Conservation (phyloP, 2,329 filamentous ascomycete species). For the Pseudogymnoascus sp. region DNA sequence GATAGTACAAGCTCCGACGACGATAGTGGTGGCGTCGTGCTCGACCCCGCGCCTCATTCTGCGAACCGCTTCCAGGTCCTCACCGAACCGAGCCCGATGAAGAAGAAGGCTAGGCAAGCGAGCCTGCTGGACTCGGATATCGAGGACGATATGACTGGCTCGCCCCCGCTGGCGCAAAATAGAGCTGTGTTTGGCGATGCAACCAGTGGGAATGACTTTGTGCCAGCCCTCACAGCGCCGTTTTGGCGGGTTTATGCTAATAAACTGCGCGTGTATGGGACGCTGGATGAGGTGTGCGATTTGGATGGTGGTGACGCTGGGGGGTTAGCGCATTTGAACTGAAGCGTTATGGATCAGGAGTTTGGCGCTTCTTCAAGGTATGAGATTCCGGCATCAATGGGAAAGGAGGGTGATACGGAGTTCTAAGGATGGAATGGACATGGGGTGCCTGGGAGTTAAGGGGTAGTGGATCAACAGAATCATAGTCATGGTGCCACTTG, state of each 20-base stretch:
- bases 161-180: not conserved
- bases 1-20: not conserved
- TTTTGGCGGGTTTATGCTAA: conserved; percentile 29
- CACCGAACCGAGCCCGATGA: not conserved
- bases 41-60: not conserved
- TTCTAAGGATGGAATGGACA: not conserved
- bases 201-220: conserved; percentile 12
- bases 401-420: not conserved
- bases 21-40: not conserved
- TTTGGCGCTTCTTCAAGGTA: not conserved
- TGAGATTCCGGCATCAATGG: not conserved
- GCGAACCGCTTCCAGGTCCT: not conserved
- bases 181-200: conserved; percentile 18
- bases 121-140: conserved; percentile 1
- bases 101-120: not conserved
- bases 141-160: not conserved
- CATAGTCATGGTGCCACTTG: not conserved
- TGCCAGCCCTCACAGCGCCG: not conserved
- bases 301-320: conserved; percentile 11
- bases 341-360: not conserved
- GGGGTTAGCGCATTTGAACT: not conserved
- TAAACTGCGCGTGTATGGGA: conserved; percentile 28
- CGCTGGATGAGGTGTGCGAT: conserved; percentile 24
- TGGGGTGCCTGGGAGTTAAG: not conserved
- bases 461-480: not conserved